These are phyloP conservation scores for Colletotrichum cereale DNA, from an alignment of 2,329 filamentous ascomycete species.

Conservation along the genomic window DNA sequence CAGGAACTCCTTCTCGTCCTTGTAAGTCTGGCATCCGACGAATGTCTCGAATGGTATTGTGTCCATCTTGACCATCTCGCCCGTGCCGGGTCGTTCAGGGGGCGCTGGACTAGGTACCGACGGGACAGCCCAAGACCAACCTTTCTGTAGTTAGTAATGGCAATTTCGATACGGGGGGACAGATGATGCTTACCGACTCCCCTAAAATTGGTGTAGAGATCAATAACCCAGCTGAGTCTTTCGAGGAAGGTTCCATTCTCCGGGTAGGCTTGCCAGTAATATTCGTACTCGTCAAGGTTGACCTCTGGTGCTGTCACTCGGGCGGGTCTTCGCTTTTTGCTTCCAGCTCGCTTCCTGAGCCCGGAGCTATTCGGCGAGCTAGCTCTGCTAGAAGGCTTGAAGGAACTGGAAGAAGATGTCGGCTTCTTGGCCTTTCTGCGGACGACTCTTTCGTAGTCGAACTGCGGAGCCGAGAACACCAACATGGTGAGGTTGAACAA, in stretches of 20 bases:
- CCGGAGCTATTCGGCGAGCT: conserved; percentile 6
- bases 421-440: conserved; percentile 47
- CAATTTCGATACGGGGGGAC: background rate
- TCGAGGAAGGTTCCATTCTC: conserved; percentile 59
- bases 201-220: conserved; percentile 67
- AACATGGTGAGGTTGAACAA: conserved; percentile 63
- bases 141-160: conserved; percentile 47
- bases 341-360: conserved; percentile 26
- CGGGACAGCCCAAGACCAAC: conserved; percentile 69
- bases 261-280: conserved; percentile 73
- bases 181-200: conserved; percentile 59
- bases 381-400: conserved; percentile 12
- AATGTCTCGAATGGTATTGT: conserved; percentile 56
- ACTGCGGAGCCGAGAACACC: conserved; percentile 68
- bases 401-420: conserved; percentile 12
- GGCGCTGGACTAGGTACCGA: conserved; percentile 60
- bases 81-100: conserved; percentile 55
- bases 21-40: conserved; percentile 60
- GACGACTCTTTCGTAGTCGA: conserved; percentile 65
- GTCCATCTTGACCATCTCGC: conserved; percentile 55
- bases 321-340: conserved; percentile 23
- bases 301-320: conserved; percentile 28
- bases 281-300: conserved; percentile 54
- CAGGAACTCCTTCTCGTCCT: conserved; percentile 60
- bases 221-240: conserved; percentile 67